These are phyloP conservation scores for Tetracladium setigerum DNA, from an alignment of 495 filamentous ascomycete genomes.

Conservation along the genomic window DNA sequence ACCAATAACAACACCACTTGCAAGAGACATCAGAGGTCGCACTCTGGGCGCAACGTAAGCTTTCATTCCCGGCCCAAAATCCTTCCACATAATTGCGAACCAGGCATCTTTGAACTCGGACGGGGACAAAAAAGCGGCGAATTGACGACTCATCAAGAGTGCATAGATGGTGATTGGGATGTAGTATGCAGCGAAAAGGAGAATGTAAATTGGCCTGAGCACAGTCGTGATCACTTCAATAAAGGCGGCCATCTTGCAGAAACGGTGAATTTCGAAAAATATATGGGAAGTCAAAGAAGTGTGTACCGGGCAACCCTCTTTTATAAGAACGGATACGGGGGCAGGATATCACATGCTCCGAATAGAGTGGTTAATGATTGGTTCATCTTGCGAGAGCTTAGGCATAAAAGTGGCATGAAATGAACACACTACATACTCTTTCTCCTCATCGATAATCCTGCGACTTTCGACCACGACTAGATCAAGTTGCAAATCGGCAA, in stretches of 20 bases:
- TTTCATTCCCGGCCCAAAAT: constrained; percentile 31
- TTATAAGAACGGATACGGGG: too few relatives aligned
- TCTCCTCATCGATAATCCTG: too few relatives aligned
- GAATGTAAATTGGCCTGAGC: constrained; percentile 29
- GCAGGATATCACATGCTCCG: too few relatives aligned
- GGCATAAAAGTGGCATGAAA: too few relatives aligned
- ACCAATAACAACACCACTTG: constrained; percentile 14
- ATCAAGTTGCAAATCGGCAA: too few relatives aligned
- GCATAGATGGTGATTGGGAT: constrained; percentile 20
- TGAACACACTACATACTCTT: too few relatives aligned
- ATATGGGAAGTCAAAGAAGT: not conserved
- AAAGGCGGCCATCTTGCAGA: too few relatives aligned
- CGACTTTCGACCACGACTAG: too few relatives aligned
- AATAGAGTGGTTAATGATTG: too few relatives aligned
- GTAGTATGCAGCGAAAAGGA: constrained; percentile 24
- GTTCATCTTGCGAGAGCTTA: too few relatives aligned
- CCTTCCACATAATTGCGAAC: constrained; percentile 43
- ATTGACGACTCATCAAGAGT: constrained; percentile 20
- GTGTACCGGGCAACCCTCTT: not conserved
- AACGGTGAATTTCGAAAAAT: not conserved
- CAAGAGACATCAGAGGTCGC: constrained; percentile 30
- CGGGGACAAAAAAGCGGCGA: constrained; percentile 26
- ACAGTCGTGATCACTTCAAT: too few relatives aligned
- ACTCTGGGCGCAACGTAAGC: constrained; percentile 22
- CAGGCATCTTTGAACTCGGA: constrained; percentile 31